Percentiles rank a stretch among this genome's conserved stretches.
These are phyloP conservation scores for Penicillium bovifimosum DNA, from an alignment of 495 filamentous ascomycete genomes.

Conservation along the genomic window DNA sequence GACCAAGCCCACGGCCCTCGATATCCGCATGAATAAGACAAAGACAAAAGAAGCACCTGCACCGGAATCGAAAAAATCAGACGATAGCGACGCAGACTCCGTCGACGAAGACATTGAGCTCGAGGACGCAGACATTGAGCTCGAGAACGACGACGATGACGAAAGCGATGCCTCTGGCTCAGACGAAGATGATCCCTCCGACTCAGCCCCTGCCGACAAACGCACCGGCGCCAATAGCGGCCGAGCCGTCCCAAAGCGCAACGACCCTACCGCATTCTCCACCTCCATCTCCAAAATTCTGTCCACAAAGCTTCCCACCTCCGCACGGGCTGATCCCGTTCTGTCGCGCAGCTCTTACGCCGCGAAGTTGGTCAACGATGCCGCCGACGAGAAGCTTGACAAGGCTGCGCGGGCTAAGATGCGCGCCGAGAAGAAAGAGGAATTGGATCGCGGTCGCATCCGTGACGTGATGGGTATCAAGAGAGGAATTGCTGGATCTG, in stretches of 20 bases:
- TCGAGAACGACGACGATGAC: conserved; percentile 31
- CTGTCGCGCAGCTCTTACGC: conserved; percentile 72
- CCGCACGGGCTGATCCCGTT: conserved; percentile 79
- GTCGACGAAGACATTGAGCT: conserved; percentile 26
- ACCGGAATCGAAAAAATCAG: conserved; percentile 12
- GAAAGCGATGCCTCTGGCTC: conserved; percentile 26
- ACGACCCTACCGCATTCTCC: conserved; percentile 85
- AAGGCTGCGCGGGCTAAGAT: conserved; percentile 70
- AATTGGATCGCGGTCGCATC: conserved; percentile 80
- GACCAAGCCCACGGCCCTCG: conserved; percentile 6
- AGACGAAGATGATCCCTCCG: conserved; percentile 18
- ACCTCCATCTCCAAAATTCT: conserved; percentile 90
- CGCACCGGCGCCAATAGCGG: conserved; percentile 17
- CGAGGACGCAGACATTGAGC: conserved; percentile 35
- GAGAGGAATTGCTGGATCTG: conserved; percentile 41
- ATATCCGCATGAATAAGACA: conserved; percentile 17
- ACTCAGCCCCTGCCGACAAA: conserved; percentile 12
- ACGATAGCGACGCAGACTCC: conserved; percentile 16
- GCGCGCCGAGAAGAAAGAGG: conserved; percentile 72
- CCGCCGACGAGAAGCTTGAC: conserved; percentile 72
- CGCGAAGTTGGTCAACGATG: conserved; percentile 55
- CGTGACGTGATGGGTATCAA: conserved; percentile 69
- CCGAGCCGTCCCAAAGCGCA: conserved; percentile 56
- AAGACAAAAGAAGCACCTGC: conserved; percentile 20
- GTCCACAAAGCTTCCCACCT: conserved; percentile 72